Evolutionary conservation across 2,329 filamentous ascomycete genomes (phyloP).

Genomic region (Myriosclerotinia scirpicola): DNA sequence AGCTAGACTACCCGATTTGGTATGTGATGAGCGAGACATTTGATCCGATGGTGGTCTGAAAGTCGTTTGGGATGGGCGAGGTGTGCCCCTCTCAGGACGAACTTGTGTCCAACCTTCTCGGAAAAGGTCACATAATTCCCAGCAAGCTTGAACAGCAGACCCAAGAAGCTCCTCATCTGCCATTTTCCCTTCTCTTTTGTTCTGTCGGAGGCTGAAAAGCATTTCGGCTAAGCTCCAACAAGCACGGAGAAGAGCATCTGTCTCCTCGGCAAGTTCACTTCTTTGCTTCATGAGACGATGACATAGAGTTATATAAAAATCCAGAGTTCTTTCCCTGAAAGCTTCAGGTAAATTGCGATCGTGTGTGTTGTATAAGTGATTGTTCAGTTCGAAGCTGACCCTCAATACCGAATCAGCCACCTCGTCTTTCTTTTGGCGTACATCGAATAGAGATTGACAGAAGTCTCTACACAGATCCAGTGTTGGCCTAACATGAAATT

Average conservation of each 20-base stretch:
- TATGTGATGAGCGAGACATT: constrained; percentile 38
- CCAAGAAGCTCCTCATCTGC: constrained; percentile 82
- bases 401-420: constrained; percentile 80
- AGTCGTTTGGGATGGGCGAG: constrained; percentile 73
- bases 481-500: constrained; percentile 69
- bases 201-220: constrained; percentile 87
- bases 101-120: constrained; percentile 89
- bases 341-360: constrained; percentile 80
- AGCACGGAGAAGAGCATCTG: constrained; percentile 77
- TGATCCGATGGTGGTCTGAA: constrained; percentile 48
- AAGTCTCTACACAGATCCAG: constrained; percentile 89
- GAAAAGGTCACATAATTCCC: constrained; percentile 93
- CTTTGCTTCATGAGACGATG: constrained; percentile 96
- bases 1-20: constrained; percentile 47
- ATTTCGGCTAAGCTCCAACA: constrained; percentile 93
- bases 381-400: constrained; percentile 93
- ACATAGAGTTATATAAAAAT: constrained; percentile 92
- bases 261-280: constrained; percentile 74
- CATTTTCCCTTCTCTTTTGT: constrained; percentile 67
- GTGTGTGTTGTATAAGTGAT: constrained; percentile 91
- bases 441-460: constrained; percentile 87
- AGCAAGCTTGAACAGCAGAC: constrained; percentile 88
- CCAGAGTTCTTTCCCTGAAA: constrained; percentile 84
- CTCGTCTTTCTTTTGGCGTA: constrained; percentile 75
- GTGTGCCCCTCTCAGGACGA: constrained; percentile 81